These are phyloP conservation scores for Tylopilus sp. DNA, from an alignment of 1,284 basidiomycete species.

Conservation along the genomic window DNA sequence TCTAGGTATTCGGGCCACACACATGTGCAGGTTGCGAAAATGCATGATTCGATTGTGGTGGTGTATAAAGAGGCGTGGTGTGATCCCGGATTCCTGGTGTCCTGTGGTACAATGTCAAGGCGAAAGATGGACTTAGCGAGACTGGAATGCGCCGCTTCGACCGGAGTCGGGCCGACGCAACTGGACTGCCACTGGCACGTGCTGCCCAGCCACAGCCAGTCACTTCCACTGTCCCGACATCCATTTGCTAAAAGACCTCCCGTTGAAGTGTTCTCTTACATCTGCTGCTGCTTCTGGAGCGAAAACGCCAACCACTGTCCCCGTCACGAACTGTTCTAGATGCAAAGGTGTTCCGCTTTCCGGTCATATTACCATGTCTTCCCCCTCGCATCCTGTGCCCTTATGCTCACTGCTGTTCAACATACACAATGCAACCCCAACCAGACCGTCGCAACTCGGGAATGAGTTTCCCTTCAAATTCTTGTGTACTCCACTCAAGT, in stretches of 20 bases:
- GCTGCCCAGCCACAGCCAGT: slow-evolving; percentile 63
- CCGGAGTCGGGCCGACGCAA: slow-evolving; percentile 46
- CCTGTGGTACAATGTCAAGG: slow-evolving; percentile 64
- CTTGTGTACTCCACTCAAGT: slow-evolving; percentile 13
- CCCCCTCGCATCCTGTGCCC: slow-evolving; percentile 32
- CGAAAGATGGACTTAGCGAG: slow-evolving; percentile 62
- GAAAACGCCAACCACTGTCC: slow-evolving; percentile 57
- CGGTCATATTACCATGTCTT: slow-evolving; percentile 23
- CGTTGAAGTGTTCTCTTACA: slow-evolving; percentile 64
- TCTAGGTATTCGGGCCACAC: slow-evolving; percentile 13
- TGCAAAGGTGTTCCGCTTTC: slow-evolving; percentile 60
- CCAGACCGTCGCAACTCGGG: slow-evolving; percentile 72
- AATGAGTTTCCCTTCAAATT: slow-evolving; percentile 49
- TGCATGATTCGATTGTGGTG: slow-evolving; percentile 65
- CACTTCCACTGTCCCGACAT: too few relatives aligned
- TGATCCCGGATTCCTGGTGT: slow-evolving; percentile 26
- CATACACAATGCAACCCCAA: slow-evolving; percentile 28
- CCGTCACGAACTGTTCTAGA: slow-evolving; percentile 60
- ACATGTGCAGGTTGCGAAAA: slow-evolving; percentile 71
- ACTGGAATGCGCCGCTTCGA: slow-evolving; percentile 56
- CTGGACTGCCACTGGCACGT: slow-evolving; percentile 68
- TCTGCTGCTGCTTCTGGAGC: slow-evolving; percentile 37
- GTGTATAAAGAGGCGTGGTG: slow-evolving; percentile 77
- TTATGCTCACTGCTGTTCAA: slow-evolving; percentile 21
- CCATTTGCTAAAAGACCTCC: slow-evolving; percentile 58